Evolutionary conservation across 2,329 filamentous ascomycete genomes (phyloP).

Genomic region (Microcyclospora tardicrescens): DNA sequence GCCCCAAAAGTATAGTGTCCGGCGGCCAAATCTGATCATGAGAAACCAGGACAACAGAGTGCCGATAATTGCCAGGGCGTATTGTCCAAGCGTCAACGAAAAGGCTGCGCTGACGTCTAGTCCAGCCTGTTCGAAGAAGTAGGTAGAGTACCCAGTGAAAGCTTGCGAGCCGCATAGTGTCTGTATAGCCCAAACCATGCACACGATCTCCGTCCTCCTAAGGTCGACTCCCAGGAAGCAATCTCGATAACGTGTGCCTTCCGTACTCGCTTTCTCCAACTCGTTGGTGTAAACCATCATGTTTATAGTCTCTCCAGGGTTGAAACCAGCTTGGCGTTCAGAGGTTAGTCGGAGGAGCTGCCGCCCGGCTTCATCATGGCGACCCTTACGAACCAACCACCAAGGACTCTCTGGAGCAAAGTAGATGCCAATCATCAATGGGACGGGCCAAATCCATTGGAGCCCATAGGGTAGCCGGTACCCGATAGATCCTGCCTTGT

Average conservation of each 20-base stretch:
- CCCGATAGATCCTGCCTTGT: constrained; percentile 17
- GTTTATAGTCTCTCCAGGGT: constrained; percentile 19
- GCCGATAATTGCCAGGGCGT: constrained; percentile 16
- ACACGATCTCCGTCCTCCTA: constrained; percentile 31
- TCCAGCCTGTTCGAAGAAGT: constrained; percentile 30
- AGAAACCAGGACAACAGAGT: constrained; percentile 21
- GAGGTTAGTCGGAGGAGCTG: constrained; percentile 12
- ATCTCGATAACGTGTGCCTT: constrained; percentile 36
- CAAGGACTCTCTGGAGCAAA: constrained; percentile 22
- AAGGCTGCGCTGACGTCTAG: constrained; percentile 23
- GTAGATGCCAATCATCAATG: constrained; percentile 15
- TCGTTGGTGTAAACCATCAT: constrained; percentile 34
- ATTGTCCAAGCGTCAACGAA: constrained; percentile 23
- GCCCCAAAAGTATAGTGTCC: constrained; percentile 26
- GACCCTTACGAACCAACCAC: constrained; percentile 17
- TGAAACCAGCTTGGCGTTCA: constrained; percentile 15
- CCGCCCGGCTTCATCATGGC: constrained; percentile 13
- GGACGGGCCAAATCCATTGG: constrained; percentile 29
- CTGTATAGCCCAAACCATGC: constrained; percentile 25
- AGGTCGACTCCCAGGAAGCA: constrained; percentile 42
- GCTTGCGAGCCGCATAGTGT: constrained; percentile 18
- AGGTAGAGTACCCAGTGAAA: constrained; percentile 24
- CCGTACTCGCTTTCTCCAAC: constrained; percentile 39
- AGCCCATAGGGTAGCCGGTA: constrained; percentile 31
- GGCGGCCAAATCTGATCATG: constrained; percentile 26